Base-by-base conservation (phyloP, 192 early-diverging fungal genomes). In the Backusella tuberculispora region DNA sequence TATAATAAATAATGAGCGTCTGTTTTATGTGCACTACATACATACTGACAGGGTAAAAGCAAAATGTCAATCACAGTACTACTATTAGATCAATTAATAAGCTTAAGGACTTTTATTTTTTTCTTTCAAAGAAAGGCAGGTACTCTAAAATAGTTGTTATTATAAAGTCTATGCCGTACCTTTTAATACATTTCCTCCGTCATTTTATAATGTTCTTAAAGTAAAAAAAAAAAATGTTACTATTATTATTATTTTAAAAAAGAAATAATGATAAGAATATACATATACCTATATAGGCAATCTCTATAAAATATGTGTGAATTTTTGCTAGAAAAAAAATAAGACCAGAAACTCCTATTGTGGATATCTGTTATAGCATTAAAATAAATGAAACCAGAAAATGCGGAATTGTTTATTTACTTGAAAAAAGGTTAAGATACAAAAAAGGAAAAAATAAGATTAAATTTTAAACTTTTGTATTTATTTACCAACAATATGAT, bases 341-440 rank as follows among this genome's bases (percentile, higher is more conserved):
- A 34, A 53, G n/a, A 53, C 50, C 19, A 53, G 5, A 53, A 9
- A 19, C 50, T 9, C 50, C 19, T 53, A 53, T 9, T 21, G 50
- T 10, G 19, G 48, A 50, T 50, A n/a, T 50, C 19, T 15, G n/a
- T 19, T 50, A n/a, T 50, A 50, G 17, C 19, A 50, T 21, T 53
- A 21, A 53, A 19, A 53, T 24, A 53, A 19, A 53, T 53, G 8
- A 6, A 17, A 19, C n/a, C 15, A 50, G 47, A 19, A 53, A 53
- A 53, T 19, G 50, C 50, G 19, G 8, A n/a, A 53, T 53, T 53
- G 50, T 53, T 53, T 53, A 19, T 53, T 53, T 53, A n/a, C 50
- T n/a, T 53, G 19, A n/a, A 19, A 50, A n/a, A 50, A 8, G 48
- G 17, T n/a, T n/a, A n/a, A n/a, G n/a, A 34, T 34, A 34, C 29